Percentiles rank a stretch among this genome's conserved stretches.
Evolutionary conservation across 2,329 filamentous ascomycete species (phyloP).

Genomic region (Proliferodiscus dingleyae): DNA sequence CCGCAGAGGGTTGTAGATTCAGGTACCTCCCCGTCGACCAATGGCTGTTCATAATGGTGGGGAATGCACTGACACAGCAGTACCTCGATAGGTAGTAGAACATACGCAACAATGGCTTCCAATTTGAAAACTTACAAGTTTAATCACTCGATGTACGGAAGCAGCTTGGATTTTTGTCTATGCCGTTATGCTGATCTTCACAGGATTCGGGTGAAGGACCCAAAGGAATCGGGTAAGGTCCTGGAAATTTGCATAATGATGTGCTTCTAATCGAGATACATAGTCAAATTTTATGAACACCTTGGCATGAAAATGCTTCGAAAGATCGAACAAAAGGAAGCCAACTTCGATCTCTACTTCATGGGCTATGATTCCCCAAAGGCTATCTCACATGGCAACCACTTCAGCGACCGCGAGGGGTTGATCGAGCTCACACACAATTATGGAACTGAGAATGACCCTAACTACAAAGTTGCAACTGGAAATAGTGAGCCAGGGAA

Average conservation of each 20-base stretch:
- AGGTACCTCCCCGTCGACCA: conserved; percentile 17
- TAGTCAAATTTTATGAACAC: conserved; percentile 89
- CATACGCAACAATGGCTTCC: conserved; percentile 48
- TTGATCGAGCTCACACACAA: conserved; percentile 81
- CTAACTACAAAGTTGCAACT: conserved; percentile 74
- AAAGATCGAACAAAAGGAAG: conserved; percentile 76
- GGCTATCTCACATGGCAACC: conserved; percentile 67
- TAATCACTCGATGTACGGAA: conserved; percentile 77
- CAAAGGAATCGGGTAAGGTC: conserved; percentile 64
- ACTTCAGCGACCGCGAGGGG: conserved; percentile 76
- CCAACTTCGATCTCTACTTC: conserved; percentile 95
- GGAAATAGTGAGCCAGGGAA: conserved; percentile 85
- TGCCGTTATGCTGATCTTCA: conserved; percentile 8
- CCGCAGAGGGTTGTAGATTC: conserved; percentile 15
- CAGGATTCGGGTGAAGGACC: conserved; percentile 93
- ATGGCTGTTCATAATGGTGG: conserved; percentile 3
- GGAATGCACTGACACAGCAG: conserved; percentile 12
- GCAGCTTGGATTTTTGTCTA: background rate
- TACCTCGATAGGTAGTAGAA: conserved; percentile 24
- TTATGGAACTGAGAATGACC: conserved; percentile 85
- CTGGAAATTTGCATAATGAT: background rate
- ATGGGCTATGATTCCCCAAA: conserved; percentile 77
- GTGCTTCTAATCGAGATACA: background rate
- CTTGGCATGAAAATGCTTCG: conserved; percentile 82
- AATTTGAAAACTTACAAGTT: conserved; percentile 74